These are phyloP conservation scores for Yamadazyma oceani DNA, from an alignment of 1,139 yeast species.

Conservation along the genomic window DNA sequence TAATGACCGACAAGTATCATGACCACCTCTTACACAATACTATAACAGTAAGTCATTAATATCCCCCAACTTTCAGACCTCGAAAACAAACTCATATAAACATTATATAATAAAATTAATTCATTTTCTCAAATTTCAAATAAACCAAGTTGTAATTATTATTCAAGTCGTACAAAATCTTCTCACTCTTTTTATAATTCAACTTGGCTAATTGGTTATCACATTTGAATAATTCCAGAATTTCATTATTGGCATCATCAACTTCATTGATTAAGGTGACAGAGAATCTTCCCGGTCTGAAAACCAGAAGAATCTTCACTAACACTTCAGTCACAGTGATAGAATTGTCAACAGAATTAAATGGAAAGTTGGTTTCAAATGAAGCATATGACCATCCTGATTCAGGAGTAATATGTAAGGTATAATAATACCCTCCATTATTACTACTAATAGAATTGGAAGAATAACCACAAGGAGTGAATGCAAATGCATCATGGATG, in stretches of 20 bases:
- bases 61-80: conserved; percentile 17
- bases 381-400: conserved; percentile 94
- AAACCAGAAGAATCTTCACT: conserved; percentile 57
- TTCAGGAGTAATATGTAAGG: conserved; percentile 94
- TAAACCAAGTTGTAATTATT: conserved; percentile 49
- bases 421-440: conserved; percentile 69
- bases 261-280: conserved; percentile 59
- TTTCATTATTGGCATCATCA: conserved; percentile 12
- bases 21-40: conserved; percentile 19
- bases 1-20: conserved; percentile 12
- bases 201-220: conserved; percentile 33
- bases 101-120: conserved; percentile 1
- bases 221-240: conserved; percentile 30
- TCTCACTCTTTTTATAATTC: conserved; percentile 66
- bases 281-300: conserved; percentile 77
- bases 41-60: conserved; percentile 10
- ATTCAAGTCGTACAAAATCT: conserved; percentile 67
- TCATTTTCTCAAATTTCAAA: conserved; percentile 39
- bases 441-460: conserved; percentile 71
- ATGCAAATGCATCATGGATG: conserved; percentile 84
- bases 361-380: conserved; percentile 82
- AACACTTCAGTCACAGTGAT: conserved; percentile 53
- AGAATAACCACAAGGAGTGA: conserved; percentile 95
- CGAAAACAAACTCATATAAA: background rate
- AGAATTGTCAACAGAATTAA: conserved; percentile 27